Evolutionary conservation across 257 asterid genomes (phyloP).

Genomic region (Marsdenia floribunda): DNA sequence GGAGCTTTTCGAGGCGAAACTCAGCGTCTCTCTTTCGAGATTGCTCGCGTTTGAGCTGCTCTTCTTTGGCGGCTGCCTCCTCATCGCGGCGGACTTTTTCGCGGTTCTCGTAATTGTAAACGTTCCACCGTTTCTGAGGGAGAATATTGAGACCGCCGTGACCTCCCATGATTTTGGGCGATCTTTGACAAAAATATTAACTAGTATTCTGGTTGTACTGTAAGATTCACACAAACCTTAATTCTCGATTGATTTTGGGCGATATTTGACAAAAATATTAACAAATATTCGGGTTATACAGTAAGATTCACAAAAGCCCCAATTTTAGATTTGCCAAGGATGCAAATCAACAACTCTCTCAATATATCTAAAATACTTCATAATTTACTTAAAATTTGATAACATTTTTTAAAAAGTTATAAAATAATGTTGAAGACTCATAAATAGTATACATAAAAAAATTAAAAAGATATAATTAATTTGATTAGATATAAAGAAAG

Average conservation of each 20-base stretch:
- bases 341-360: too few species aligned
- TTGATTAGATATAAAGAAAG: not conserved
- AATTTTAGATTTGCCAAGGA: too few species aligned
- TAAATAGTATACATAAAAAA: too few species aligned
- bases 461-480: not conserved
- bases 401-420: not conserved
- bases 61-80: slow-evolving; percentile 92
- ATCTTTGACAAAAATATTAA: not conserved
- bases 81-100: slow-evolving; percentile 87
- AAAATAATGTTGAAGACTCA: too few species aligned
- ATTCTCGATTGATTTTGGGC: slow-evolving; percentile 5
- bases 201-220: not conserved
- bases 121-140: slow-evolving; percentile 97
- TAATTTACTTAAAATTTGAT: too few species aligned
- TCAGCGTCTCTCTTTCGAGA: slow-evolving; percentile 66
- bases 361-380: too few species aligned
- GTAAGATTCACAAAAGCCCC: too few species aligned
- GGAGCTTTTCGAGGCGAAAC: slow-evolving; percentile 71
- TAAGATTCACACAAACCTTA: not conserved
- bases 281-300: too few species aligned
- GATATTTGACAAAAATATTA: not conserved
- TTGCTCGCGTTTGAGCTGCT: slow-evolving; percentile 83
- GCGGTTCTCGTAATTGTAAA: slow-evolving; percentile 87
- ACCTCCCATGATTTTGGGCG: slow-evolving; percentile 61
- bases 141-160: slow-evolving; percentile 95